Conservation (phyloP, 257 asterid species). For the Parsonsia alboflavescens region DNA sequence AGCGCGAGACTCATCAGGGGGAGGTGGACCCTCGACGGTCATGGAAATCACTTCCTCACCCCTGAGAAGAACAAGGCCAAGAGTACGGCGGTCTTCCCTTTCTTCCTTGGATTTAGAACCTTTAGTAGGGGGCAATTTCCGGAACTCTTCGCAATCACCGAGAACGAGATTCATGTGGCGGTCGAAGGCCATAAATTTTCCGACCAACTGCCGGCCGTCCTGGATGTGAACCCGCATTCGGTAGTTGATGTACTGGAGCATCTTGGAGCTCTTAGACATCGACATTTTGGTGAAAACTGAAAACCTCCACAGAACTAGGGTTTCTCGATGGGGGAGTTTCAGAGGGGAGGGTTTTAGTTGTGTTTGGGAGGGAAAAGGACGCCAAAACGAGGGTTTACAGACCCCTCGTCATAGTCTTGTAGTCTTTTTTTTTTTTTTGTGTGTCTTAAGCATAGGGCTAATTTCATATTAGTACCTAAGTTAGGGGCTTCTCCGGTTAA, state of each 20-base stretch:
- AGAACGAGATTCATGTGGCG: conserved; percentile 93
- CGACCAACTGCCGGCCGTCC: conserved; percentile 87
- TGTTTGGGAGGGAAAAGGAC: neutral
- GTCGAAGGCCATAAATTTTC: conserved; percentile 94
- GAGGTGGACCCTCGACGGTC: conserved; percentile 97
- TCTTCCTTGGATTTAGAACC: conserved; percentile 80
- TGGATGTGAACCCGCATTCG: conserved; percentile 93
- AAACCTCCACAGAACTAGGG: conserved; percentile 24
- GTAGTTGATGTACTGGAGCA: conserved; percentile 89
- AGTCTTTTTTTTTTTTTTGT: too few relatives aligned
- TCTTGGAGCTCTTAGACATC: conserved; percentile 94
- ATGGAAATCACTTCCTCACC: conserved; percentile 91
- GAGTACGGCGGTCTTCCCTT: conserved; percentile 88
- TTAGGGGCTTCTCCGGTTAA: too few relatives aligned
- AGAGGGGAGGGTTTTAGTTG: neutral
- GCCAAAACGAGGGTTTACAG: conserved; percentile 1
- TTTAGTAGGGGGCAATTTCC: conserved; percentile 72
- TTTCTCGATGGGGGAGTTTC: neutral
- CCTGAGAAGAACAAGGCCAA: conserved; percentile 84
- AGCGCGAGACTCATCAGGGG: conserved; percentile 79
- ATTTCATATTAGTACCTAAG: too few relatives aligned
- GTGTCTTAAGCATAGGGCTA: too few relatives aligned
- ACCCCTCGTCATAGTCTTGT: too few relatives aligned
- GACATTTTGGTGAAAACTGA: conserved; percentile 42
- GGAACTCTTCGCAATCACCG: conserved; percentile 94